These are phyloP conservation scores for Solanum chacoense DNA, from an alignment of 305 asterid species.

Conservation along the genomic window DNA sequence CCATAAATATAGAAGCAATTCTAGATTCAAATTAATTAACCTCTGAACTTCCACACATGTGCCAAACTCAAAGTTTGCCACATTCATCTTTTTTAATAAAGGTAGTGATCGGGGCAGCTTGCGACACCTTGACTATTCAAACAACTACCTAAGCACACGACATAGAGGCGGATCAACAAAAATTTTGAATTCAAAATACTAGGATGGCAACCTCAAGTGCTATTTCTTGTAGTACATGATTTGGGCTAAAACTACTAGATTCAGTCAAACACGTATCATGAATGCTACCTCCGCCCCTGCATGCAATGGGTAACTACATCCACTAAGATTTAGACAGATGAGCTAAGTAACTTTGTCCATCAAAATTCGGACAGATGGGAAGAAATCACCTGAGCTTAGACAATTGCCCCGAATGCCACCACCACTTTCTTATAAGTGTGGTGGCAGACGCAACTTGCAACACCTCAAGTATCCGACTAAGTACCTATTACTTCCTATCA, in stretches of 20 bases:
- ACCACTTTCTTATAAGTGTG: neutral
- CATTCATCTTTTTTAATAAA: neutral
- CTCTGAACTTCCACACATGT: constrained; percentile 1
- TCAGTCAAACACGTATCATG: neutral
- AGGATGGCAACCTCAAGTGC: neutral
- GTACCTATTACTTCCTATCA: neutral
- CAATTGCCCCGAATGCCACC: neutral
- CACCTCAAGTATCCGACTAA: neutral
- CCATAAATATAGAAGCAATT: neutral
- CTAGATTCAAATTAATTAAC: neutral
- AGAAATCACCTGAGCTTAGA: neutral
- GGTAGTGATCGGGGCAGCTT: neutral
- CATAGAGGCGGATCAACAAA: neutral
- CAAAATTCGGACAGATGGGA: neutral
- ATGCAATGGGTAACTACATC: neutral
- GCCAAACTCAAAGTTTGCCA: constrained; percentile 1
- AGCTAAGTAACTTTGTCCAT: neutral
- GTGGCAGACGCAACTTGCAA: neutral
- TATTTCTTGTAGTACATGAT: neutral
- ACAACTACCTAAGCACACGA: neutral
- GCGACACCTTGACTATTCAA: neutral
- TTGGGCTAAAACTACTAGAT: neutral
- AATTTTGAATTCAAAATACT: neutral
- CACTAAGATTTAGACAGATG: neutral
- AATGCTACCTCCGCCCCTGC: neutral